Evolutionary conservation across 2,329 filamentous ascomycete genomes (phyloP).

Genomic region (Alternaria atra): DNA sequence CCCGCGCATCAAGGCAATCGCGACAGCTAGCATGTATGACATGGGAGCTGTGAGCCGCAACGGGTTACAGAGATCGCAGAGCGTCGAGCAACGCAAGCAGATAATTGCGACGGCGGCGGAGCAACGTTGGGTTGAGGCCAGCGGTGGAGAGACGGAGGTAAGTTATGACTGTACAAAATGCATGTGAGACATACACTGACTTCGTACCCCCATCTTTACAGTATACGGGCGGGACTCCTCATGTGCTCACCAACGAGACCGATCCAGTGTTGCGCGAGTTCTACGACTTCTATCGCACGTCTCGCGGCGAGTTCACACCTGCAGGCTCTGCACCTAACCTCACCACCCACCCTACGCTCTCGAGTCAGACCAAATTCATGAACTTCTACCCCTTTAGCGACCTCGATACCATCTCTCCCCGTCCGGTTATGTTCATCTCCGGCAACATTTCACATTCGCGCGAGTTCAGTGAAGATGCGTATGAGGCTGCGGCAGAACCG

Average conservation of each 20-base stretch:
- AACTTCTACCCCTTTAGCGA: slow-evolving; percentile 45
- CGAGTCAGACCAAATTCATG: slow-evolving; percentile 42
- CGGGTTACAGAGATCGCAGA: slow-evolving; percentile 16
- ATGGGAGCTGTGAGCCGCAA: slow-evolving; percentile 24
- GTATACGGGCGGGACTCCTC: slow-evolving; percentile 14
- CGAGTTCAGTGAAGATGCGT: slow-evolving; percentile 42
- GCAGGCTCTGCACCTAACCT: slow-evolving; percentile 21
- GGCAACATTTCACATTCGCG: slow-evolving; percentile 40
- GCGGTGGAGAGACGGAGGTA: slow-evolving; percentile 12
- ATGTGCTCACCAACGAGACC: slow-evolving; percentile 28
- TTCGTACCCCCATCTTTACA: background rate
- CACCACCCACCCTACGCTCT: slow-evolving; percentile 46
- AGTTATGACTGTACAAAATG: background rate
- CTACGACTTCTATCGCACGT: slow-evolving; percentile 47
- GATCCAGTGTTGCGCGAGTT: slow-evolving; percentile 37
- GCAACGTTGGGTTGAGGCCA: slow-evolving; percentile 21
- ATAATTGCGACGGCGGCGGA: slow-evolving; percentile 13
- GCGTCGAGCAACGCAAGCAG: slow-evolving; percentile 20
- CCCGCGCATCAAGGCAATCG: slow-evolving; percentile 34
- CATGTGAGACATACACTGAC: background rate
- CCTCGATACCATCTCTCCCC: slow-evolving; percentile 43
- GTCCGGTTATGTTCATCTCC: slow-evolving; percentile 38
- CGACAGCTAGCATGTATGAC: slow-evolving; percentile 34
- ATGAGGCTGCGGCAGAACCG: slow-evolving; percentile 41
- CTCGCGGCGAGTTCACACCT: slow-evolving; percentile 40